Percentiles rank a stretch among this genome's conserved stretches.
phyloP scores from a whole-genome alignment of 169 alveolate genomes.

The Amoebophrya sp. region DNA sequence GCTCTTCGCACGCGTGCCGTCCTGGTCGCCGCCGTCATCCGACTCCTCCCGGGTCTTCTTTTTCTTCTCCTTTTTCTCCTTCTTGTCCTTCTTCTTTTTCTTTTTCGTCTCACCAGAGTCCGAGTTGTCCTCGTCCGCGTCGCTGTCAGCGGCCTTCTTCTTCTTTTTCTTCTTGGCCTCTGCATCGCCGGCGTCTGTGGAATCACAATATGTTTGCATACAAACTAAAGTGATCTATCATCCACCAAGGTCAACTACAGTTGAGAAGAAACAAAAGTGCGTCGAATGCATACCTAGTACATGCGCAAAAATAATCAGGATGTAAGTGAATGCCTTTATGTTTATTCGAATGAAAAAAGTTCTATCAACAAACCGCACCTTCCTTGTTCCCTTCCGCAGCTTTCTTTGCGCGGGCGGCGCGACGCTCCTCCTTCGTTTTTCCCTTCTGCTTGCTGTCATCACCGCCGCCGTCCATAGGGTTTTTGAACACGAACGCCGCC shows the following conservation, averaged over 20 bases:
- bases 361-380: no score
- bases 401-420: not conserved
- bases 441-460: not conserved
- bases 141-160: not conserved
- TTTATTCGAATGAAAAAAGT: no score
- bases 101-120: not conserved
- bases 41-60: not conserved
- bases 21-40: not conserved
- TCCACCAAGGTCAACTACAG: no score
- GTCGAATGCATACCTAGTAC: no score
- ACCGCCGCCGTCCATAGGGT: not conserved
- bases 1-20: not conserved
- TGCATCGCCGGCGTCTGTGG: not conserved
- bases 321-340: no score
- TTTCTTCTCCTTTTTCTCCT: not conserved
- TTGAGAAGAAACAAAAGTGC: no score
- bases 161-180: not conserved
- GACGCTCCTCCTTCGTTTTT: not conserved
- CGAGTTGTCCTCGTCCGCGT: not conserved
- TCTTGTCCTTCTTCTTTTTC: not conserved
- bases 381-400: not conserved
- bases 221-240: no score
- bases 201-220: no score
- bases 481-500: slow-evolving; percentile 20
- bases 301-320: no score